Conservation (phyloP, 441 rosid genomes). For the California macrophylla region DNA sequence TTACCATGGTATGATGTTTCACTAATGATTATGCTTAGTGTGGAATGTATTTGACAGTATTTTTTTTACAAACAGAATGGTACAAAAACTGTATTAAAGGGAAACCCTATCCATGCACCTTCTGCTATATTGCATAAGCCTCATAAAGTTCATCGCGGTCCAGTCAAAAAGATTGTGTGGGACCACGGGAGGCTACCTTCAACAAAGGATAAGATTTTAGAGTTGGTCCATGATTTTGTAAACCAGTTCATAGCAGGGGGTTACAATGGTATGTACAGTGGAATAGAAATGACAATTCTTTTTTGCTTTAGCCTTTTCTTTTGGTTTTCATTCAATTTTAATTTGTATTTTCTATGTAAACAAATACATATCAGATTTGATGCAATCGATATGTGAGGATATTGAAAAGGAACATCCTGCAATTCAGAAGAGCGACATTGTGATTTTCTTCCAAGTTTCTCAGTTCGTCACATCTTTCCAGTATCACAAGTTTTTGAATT, state of each 20-base stretch:
- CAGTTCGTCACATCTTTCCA: constrained; percentile 78
- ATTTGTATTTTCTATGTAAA: constrained; percentile 9
- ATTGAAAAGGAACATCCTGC: constrained; percentile 80
- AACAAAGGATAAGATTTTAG: constrained; percentile 44
- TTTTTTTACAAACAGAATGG: constrained; percentile 55
- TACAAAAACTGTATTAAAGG: constrained; percentile 58
- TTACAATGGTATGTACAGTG: constrained; percentile 58
- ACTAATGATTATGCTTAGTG: constrained; percentile 2
- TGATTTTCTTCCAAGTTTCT: constrained; percentile 71
- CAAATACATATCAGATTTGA: constrained; percentile 49
- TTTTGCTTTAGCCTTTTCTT: constrained; percentile 1
- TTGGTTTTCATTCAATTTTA: constrained; percentile 2
- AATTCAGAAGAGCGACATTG: constrained; percentile 67
- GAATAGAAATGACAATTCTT: constrained; percentile 9
- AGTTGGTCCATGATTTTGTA: constrained; percentile 67
- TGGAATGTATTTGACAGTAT: constrained; percentile 10
- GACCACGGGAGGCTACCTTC: constrained; percentile 51
- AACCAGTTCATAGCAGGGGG: constrained; percentile 78
- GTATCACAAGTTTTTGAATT: constrained; percentile 48
- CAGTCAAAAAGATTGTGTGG: constrained; percentile 49
- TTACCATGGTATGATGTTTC: constrained; percentile 53
- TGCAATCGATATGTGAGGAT: constrained; percentile 76
- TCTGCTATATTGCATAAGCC: constrained; percentile 36
- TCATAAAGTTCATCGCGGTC: constrained; percentile 39
- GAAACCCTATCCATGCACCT: constrained; percentile 46